Evolutionary conservation across 1,284 basidiomycete genomes (phyloP).

Genomic region (Chiua sp.): DNA sequence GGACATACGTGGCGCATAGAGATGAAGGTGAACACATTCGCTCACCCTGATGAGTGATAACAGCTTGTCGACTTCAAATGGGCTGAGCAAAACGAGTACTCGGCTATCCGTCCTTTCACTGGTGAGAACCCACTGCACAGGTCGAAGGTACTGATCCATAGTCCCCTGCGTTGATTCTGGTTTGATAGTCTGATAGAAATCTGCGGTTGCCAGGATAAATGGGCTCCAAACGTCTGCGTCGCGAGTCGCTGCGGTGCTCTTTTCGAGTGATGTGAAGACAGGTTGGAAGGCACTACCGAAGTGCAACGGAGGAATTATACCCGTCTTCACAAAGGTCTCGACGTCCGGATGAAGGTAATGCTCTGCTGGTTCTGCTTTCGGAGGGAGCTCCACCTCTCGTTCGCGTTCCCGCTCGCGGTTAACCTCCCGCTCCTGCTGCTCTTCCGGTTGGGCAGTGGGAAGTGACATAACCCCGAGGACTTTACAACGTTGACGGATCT

Average conservation of each 20-base stretch:
- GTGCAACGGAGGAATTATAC: conserved; percentile 2
- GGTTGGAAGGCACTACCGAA: no score
- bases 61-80: not conserved
- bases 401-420: conserved; percentile 45
- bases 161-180: not conserved
- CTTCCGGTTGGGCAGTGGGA: conserved; percentile 33
- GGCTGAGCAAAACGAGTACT: not conserved
- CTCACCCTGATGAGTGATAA: no score
- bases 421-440: conserved; percentile 53
- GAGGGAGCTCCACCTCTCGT: conserved; percentile 6
- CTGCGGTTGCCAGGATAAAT: not conserved
- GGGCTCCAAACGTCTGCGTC: not conserved
- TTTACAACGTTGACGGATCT: conserved; percentile 22
- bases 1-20: no score
- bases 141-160: not conserved
- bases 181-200: not conserved
- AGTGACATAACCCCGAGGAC: conserved; percentile 29
- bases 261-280: no score
- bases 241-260: not conserved
- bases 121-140: not conserved
- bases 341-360: conserved; percentile 14
- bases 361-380: not conserved
- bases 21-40: no score
- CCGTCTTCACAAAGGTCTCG: conserved; percentile 23
- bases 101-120: not conserved